Conservation (phyloP, 169 alveolate genomes). For the Eimeria falciformis region DNA sequence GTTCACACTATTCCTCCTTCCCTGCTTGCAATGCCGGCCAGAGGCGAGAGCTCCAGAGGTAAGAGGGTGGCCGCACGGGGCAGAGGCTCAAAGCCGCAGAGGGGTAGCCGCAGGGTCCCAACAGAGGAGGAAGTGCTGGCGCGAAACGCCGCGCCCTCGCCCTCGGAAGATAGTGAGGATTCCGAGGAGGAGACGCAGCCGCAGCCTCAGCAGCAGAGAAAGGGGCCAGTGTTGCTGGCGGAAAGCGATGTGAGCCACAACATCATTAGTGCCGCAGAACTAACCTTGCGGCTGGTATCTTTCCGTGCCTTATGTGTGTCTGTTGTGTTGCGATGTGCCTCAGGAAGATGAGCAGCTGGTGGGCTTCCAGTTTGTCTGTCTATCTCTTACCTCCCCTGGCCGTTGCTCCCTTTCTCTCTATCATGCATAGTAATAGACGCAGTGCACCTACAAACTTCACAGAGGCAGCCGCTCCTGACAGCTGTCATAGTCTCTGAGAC, state of each 20-base stretch:
- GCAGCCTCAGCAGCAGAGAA: neutral
- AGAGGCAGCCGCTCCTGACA: too few species aligned
- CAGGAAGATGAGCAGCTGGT: constrained; percentile 9
- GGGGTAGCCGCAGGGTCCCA: neutral
- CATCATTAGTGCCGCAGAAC: neutral
- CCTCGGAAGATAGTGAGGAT: neutral
- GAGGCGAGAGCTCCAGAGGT: neutral
- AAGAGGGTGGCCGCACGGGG: neutral
- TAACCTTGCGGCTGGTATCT: neutral
- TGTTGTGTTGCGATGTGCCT: neutral
- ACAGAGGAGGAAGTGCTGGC: neutral
- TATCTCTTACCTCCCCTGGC: too few species aligned
- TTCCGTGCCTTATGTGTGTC: neutral
- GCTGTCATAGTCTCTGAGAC: too few species aligned
- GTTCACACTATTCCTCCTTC: too few species aligned
- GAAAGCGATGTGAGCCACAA: constrained; percentile 1
- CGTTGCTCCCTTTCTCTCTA: neutral
- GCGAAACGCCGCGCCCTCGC: neutral
- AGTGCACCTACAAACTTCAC: too few species aligned
- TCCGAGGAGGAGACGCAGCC: neutral
- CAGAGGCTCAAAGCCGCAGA: neutral
- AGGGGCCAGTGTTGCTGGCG: neutral
- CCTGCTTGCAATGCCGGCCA: too few species aligned
- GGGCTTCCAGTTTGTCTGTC: too few species aligned
- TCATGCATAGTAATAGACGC: too few species aligned